phyloP scores from a whole-genome alignment of 306 rosid species.

The Fagus sylvatica region DNA sequence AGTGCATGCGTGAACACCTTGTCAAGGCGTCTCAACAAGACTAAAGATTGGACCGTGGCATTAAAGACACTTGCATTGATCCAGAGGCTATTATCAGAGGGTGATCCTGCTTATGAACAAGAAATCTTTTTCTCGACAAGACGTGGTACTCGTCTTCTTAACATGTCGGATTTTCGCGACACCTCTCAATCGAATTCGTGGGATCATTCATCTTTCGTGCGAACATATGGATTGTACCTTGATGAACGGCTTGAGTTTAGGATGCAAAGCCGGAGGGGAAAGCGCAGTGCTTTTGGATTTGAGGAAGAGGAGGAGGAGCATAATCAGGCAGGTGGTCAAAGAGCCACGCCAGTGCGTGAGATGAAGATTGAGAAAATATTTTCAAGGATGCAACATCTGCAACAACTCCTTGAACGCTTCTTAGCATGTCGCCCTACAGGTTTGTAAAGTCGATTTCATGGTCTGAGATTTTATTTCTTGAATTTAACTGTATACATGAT shows the following conservation, averaged over 20 bases:
- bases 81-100: conserved; percentile 70
- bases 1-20: conserved; percentile 73
- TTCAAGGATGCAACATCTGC: conserved; percentile 77
- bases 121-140: conserved; percentile 91
- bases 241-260: conserved; percentile 84
- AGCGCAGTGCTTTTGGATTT: conserved; percentile 43
- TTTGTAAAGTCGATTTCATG: conserved; percentile 11
- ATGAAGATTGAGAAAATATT: conserved; percentile 61
- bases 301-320: conserved; percentile 52
- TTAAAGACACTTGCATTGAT: conserved; percentile 68
- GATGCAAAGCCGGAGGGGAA: conserved; percentile 88
- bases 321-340: conserved; percentile 7
- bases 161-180: conserved; percentile 87
- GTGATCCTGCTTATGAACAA: conserved; percentile 96
- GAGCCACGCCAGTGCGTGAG: conserved; percentile 64
- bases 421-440: conserved; percentile 98
- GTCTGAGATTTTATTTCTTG: no score
- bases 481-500: no score
- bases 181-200: conserved; percentile 46
- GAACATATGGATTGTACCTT: conserved; percentile 74
- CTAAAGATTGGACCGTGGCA: conserved; percentile 78
- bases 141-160: conserved; percentile 81
- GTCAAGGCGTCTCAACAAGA: conserved; percentile 77
- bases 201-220: conserved; percentile 81
- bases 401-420: conserved; percentile 79